These are phyloP conservation scores for Phytophthora rubi DNA, from an alignment of 352 stramenopile genomes.

Conservation along the genomic window DNA sequence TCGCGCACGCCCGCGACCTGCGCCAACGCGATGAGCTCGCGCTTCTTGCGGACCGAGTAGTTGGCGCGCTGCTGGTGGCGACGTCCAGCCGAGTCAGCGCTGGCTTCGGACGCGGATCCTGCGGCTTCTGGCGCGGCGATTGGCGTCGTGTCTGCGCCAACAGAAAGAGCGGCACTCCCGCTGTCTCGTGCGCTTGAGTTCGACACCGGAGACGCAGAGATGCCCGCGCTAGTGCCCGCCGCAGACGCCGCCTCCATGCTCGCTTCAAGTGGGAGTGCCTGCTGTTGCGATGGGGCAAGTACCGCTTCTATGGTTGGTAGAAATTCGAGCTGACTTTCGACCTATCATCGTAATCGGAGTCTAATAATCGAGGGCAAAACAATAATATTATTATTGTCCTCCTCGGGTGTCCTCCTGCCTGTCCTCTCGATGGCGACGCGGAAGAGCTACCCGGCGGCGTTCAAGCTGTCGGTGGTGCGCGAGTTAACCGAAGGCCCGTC, in stretches of 20 bases:
- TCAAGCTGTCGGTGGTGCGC: slow-evolving; percentile 41
- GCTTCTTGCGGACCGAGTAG: slow-evolving; percentile 56
- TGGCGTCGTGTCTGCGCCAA: not conserved
- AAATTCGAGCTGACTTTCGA: not conserved
- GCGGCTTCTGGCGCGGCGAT: slow-evolving; percentile 19
- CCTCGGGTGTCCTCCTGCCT: not conserved
- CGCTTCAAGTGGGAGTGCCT: slow-evolving; percentile 15
- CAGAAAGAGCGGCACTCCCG: slow-evolving; percentile 7
- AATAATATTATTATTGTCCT: not conserved
- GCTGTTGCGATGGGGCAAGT: not conserved
- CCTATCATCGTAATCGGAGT: not conserved
- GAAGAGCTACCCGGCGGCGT: slow-evolving; percentile 34
- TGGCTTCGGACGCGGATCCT: slow-evolving; percentile 12
- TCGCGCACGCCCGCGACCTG: slow-evolving; percentile 44
- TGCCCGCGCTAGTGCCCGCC: slow-evolving; percentile 11
- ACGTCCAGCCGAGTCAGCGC: slow-evolving; percentile 15
- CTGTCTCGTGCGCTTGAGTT: slow-evolving; percentile 9
- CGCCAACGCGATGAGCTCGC: slow-evolving; percentile 49
- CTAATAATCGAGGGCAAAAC: too few species aligned
- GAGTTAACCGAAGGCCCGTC: slow-evolving; percentile 18
- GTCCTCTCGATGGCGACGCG: slow-evolving; percentile 22
- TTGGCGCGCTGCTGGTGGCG: slow-evolving; percentile 39
- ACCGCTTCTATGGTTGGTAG: slow-evolving; percentile 17
- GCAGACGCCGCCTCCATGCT: slow-evolving; percentile 27
- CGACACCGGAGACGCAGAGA: slow-evolving; percentile 5